Evolutionary conservation across 345 rosid species (phyloP), one percentile per base, ranked within the genome.

Genomic region (Melaleuca alternifolia): DNA sequence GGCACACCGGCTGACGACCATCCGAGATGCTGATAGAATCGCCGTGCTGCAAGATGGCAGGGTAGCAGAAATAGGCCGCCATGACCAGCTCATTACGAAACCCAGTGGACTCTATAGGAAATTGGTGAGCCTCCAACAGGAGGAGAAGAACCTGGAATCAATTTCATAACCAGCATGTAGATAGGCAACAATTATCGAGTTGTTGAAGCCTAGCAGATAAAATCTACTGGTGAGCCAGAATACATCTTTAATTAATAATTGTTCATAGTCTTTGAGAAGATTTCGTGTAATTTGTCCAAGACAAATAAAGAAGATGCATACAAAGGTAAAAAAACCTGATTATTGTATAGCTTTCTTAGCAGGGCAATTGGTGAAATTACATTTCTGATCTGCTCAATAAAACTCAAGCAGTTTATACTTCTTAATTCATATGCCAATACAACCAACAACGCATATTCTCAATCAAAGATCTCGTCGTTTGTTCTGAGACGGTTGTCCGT

Each of bases 1-100:
- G 76, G 98, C 98, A 14, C 99, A 96, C 84, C 91, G 98, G 86
- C 88, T 94, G 86, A 92, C 98, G 7, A 93, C 99, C 10, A 91
- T 93, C 51, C 92, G 92, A 13, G 90, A 93, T 5, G 96, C 96
- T 4, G 88, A 93, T 51, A 89, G 50, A 7, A 93, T 95, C 81
- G 97, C 93, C 1, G 98, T 97, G 77, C 88, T 97, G 54, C 89
- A 93, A 48, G 84, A 91, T 28, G 98, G 98, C 88, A 93, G 84
- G 87, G 95, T 94, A 81, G 92, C 89, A 79, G 98, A 96, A 91
- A 90, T 92, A 26, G 98, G 98, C 71, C 94, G 90, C 91, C 99
- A 96, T 51, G 91, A 88, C 54, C 91, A 93, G 87, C 98, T 96
- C 10, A 87, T 92, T 41, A 87, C 87, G 14, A 94, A 85, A 54